Conservation (phyloP, 208 protist genomes). For the Leishmania aethiopica region DNA sequence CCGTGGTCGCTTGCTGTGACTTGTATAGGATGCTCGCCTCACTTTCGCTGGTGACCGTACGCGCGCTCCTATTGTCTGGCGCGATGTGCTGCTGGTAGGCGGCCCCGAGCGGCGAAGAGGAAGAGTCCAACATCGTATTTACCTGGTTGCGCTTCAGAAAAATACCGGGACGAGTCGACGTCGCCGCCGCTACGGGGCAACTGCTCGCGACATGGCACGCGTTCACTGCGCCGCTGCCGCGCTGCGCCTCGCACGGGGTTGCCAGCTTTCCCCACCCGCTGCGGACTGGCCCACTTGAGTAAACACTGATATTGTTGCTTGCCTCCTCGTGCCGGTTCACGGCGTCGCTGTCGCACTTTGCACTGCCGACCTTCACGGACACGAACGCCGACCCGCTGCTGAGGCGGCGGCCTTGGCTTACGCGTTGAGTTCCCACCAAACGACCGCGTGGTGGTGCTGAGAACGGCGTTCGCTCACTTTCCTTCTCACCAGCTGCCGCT, state of each 20-base stretch:
- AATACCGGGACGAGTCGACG: not conserved
- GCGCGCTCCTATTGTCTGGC: not conserved
- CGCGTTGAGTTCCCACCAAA: not conserved
- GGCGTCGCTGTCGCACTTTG: not conserved
- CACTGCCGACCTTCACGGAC: not conserved
- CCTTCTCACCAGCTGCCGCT: slow-evolving; percentile 2
- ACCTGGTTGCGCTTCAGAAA: not conserved
- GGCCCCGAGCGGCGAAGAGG: not conserved
- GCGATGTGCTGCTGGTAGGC: not conserved
- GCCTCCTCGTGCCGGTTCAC: slow-evolving; percentile 4
- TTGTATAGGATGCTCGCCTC: slow-evolving; percentile 7
- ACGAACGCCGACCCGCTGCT: not conserved
- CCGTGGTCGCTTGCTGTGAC: slow-evolving; percentile 16
- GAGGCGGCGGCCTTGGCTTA: not conserved
- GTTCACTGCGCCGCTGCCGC: not conserved
- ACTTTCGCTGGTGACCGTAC: slow-evolving; percentile 2
- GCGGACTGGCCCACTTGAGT: not conserved
- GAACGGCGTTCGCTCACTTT: not conserved
- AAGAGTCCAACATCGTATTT: not conserved
- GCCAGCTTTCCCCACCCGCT: slow-evolving; percentile 2
- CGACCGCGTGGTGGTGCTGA: not conserved
- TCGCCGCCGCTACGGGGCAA: not conserved
- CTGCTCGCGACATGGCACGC: not conserved
- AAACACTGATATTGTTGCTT: not conserved
- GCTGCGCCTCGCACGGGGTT: not conserved